phyloP scores from a whole-genome alignment of 257 asterid genomes.

The Lavandula angustifolia region DNA sequence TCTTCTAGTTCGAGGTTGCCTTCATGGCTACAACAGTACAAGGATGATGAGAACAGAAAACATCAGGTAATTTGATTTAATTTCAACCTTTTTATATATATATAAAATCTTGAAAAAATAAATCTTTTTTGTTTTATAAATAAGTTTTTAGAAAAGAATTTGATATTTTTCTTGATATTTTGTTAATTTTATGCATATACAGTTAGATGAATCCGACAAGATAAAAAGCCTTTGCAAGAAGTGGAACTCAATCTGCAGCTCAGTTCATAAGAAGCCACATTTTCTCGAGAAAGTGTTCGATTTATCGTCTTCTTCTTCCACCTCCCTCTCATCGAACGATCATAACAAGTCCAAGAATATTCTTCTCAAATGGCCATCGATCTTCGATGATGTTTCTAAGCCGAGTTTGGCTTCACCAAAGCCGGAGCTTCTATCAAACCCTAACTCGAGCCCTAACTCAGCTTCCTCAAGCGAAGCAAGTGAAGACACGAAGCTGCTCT shows the following conservation, averaged over 20 bases:
- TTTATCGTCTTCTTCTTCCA: slow-evolving; percentile 55
- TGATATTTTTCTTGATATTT: slow-evolving; percentile 21
- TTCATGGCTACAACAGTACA: slow-evolving; percentile 80
- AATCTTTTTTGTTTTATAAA: too few relatives aligned
- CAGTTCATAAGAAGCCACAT: slow-evolving; percentile 65
- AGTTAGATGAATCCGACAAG: slow-evolving; percentile 53
- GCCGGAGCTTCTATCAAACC: slow-evolving; percentile 83
- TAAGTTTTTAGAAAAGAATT: not conserved
- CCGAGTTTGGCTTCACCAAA: slow-evolving; percentile 34
- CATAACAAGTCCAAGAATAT: slow-evolving; percentile 41
- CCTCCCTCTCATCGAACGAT: slow-evolving; percentile 67
- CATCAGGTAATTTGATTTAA: slow-evolving; percentile 47
- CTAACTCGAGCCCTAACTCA: slow-evolving; percentile 92
- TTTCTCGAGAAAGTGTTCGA: slow-evolving; percentile 60
- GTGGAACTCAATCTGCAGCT: slow-evolving; percentile 89
- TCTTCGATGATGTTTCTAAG: slow-evolving; percentile 43
- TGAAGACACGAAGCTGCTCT: slow-evolving; percentile 41
- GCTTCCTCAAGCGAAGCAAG: slow-evolving; percentile 97
- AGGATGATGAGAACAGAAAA: slow-evolving; percentile 54
- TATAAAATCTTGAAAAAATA: too few relatives aligned
- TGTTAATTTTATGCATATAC: too few relatives aligned
- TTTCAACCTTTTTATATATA: not conserved
- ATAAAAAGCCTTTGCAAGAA: slow-evolving; percentile 68
- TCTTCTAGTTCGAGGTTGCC: slow-evolving; percentile 66
- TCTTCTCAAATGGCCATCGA: slow-evolving; percentile 53